Evolutionary conservation across 2,329 filamentous ascomycete genomes (phyloP), one percentile per base, ranked within the genome.

Genomic region (Monosporascus ibericus): DNA sequence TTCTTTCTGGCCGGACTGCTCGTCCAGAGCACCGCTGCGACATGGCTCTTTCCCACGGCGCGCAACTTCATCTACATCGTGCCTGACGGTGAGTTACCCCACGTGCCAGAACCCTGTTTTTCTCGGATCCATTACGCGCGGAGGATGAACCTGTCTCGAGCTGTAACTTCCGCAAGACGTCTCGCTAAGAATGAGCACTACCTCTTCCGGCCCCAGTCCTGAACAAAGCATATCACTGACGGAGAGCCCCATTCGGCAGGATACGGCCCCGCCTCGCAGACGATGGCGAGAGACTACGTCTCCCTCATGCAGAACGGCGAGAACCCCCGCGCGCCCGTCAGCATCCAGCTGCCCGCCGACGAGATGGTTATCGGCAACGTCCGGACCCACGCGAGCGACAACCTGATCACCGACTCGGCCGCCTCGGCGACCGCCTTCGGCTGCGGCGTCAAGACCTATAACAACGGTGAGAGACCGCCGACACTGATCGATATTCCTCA

Each of bases 381-480:
- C 24, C 61, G 64, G 14, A 66, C 64, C 22, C 57, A 54, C 6
- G 51, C 65, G 20, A 65, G 59, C 52, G 54, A 72, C 57, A 69
- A 68, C 30, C 56, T 72, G 9, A 66, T 73, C 38, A 72, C 71
- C 6, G 71, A 73, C 50, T 73, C 70, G n/a, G 68, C 69, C 6
- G 69, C 70, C 18, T 64, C 69, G 44, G 71, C 65, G 3, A 73
- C 71, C 24, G 70, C 71, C 5, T 71, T 72, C 52, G 69, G 63
- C 4, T 69, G 67, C 27, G 71, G 71, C 15, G 61, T 69, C 53
- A 73, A 73, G 57, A 66, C 70, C 3, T 68, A 68, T 55, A 73
- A 73, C 48, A 61, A 66, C 37, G 67, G 50, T 48, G 27, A 20
- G 50, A 20, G 34, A 20, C 7, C 38, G 7, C 17, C 38, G 14